Evolutionary conservation across 305 asterid species (phyloP).

Genomic region (Ajuga reptans): DNA sequence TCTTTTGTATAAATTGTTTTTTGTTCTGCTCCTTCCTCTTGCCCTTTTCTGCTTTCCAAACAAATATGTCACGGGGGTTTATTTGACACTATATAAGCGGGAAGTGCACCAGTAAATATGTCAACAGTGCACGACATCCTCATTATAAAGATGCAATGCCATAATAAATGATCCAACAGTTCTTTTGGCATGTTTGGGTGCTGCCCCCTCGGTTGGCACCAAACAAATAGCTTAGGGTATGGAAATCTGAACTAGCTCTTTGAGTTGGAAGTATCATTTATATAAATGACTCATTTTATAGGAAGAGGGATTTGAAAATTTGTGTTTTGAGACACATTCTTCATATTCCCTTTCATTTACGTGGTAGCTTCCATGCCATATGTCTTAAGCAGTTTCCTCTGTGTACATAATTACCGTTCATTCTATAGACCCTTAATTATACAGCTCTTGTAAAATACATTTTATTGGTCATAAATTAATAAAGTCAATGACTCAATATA

Average conservation of each 20-base stretch:
- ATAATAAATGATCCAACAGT: conserved; percentile 12
- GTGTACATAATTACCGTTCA: conserved; percentile 10
- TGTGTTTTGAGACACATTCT: neutral
- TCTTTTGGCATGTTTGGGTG: conserved; percentile 1
- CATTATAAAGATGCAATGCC: neutral
- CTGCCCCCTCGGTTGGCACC: neutral
- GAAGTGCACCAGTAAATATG: neutral
- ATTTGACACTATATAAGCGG: neutral
- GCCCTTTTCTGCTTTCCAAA: neutral
- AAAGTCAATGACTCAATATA: neutral
- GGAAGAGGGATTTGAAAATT: neutral
- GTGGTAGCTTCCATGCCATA: neutral
- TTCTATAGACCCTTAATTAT: conserved; percentile 10
- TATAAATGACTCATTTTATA: neutral
- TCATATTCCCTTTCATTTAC: neutral
- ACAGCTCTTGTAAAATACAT: neutral
- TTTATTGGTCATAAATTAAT: conserved; percentile 12
- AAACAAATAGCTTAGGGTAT: neutral
- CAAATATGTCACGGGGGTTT: neutral
- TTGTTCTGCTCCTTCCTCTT: neutral
- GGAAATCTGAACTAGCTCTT: conserved; percentile 17
- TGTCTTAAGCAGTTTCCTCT: neutral
- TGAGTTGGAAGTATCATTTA: conserved; percentile 11
- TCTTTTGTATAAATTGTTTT: neutral
- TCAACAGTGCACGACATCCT: neutral